phyloP scores from a whole-genome alignment of 306 rosid species.

The Prunus persica region Prunus_persica_NCBIv2 NC_034011.1:4892001-4892500 shows the following conservation, averaged over 20 bases:
- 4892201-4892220: slow-evolving; percentile 66
- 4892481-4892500: slow-evolving; percentile 74
- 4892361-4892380: slow-evolving; percentile 79
- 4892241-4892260: slow-evolving; percentile 66
- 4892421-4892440: slow-evolving; percentile 78
- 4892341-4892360: slow-evolving; percentile 85
- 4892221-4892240: slow-evolving; percentile 62
- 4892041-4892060: slow-evolving; percentile 80
- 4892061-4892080: slow-evolving; percentile 74
- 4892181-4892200: slow-evolving; percentile 70
- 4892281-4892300: slow-evolving; percentile 84
- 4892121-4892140: slow-evolving; percentile 54
- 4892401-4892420: slow-evolving; percentile 70
- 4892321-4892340: slow-evolving; percentile 70
- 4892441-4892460: slow-evolving; percentile 66
- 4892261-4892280: slow-evolving; percentile 72
- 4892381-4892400: slow-evolving; percentile 70
- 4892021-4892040: slow-evolving; percentile 84
- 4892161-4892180: slow-evolving; percentile 70
- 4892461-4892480: slow-evolving; percentile 70
- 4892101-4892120: slow-evolving; percentile 59
- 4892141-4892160: slow-evolving; percentile 70
- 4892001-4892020: slow-evolving; percentile 28
- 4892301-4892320: slow-evolving; percentile 75
- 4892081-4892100: slow-evolving; percentile 78